These are phyloP conservation scores for Globisporangium canariense DNA, from an alignment of 352 stramenopile species.

Conservation along the genomic window DNA sequence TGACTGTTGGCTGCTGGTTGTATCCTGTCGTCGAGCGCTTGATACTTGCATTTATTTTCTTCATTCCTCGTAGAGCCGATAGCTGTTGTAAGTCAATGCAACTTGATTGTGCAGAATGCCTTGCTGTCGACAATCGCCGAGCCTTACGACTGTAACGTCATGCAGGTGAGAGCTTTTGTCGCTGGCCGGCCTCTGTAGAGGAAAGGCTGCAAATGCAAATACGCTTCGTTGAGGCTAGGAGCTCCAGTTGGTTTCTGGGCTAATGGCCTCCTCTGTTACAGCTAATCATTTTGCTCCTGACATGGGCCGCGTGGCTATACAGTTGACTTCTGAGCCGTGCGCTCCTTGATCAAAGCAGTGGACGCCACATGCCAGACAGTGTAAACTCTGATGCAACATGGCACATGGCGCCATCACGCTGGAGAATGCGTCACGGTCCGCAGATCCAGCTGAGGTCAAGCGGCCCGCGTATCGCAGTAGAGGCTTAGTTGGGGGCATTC, in stretches of 20 bases:
- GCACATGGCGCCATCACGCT: neutral
- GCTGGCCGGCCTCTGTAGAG: no score
- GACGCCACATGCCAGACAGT: neutral
- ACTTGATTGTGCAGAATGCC: neutral
- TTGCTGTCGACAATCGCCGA: neutral
- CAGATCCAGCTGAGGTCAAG: neutral
- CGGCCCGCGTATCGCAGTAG: neutral
- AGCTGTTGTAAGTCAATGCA: neutral
- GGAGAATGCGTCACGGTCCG: neutral
- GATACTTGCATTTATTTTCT: neutral
- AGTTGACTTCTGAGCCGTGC: neutral
- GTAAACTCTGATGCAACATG: neutral
- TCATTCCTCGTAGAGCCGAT: neutral
- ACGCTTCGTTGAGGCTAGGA: neutral
- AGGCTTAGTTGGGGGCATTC: neutral
- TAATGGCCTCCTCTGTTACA: neutral
- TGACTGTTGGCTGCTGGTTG: no score
- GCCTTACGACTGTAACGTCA: no score
- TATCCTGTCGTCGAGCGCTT: neutral
- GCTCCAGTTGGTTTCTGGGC: conserved; percentile 2
- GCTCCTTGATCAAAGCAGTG: neutral
- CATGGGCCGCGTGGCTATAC: neutral
- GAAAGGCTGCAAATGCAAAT: neutral
- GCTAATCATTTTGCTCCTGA: neutral
- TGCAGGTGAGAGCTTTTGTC: no score